Conservation (phyloP, 2,329 filamentous ascomycete species). For the Penicillium vulpinum region DNA sequence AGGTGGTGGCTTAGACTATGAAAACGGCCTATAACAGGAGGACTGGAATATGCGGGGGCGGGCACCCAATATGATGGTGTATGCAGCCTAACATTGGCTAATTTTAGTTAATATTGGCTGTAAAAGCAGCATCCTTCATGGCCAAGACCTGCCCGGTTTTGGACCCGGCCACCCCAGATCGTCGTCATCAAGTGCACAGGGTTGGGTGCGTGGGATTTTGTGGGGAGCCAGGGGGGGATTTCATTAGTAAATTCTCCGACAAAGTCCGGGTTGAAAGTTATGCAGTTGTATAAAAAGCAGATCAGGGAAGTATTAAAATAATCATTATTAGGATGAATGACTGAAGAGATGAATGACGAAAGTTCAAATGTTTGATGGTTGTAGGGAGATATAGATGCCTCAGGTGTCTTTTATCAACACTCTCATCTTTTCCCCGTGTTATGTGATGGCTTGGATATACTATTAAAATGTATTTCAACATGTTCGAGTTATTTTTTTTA, state of each 20-base stretch:
- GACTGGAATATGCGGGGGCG: conserved; percentile 2
- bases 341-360: no score
- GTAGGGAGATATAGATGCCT: background rate
- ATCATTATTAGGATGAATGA: background rate
- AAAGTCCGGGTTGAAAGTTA: background rate
- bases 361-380: background rate
- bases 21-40: background rate
- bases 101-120: background rate
- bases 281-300: background rate
- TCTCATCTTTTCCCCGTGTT: background rate
- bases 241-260: background rate
- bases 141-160: conserved; percentile 4
- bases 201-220: conserved; percentile 8
- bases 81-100: background rate
- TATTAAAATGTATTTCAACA: background rate
- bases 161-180: conserved; percentile 2
- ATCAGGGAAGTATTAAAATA: background rate
- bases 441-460: background rate
- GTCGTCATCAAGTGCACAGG: conserved; percentile 20
- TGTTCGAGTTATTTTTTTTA: background rate
- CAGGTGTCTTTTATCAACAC: background rate
- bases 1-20: background rate
- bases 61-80: background rate
- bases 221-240: conserved; percentile 2
- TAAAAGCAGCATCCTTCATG: background rate